phyloP scores from a whole-genome alignment of 2,329 filamentous ascomycete genomes.

The Calonectria pteridis region DNA sequence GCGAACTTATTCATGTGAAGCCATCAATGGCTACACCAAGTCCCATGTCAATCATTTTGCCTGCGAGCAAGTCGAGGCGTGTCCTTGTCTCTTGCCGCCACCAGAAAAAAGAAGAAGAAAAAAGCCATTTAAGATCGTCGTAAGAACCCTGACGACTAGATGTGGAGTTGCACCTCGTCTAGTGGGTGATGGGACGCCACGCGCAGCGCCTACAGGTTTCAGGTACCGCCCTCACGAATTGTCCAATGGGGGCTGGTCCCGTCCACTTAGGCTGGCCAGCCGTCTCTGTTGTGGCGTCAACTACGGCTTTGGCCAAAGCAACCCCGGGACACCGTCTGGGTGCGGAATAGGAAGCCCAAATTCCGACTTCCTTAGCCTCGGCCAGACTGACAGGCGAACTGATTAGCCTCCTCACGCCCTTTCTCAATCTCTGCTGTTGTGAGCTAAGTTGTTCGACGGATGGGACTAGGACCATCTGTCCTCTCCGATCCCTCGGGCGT shows the following conservation, averaged over 20 bases:
- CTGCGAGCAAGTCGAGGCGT: not conserved
- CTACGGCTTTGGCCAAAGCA: conserved; percentile 30
- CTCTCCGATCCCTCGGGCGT: conserved; percentile 23
- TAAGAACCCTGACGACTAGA: conserved; percentile 15
- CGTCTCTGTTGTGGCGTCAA: conserved; percentile 32
- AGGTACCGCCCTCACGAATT: conserved; percentile 35
- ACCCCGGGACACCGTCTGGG: conserved; percentile 17
- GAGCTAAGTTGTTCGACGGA: conserved; percentile 17
- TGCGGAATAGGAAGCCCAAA: conserved; percentile 28
- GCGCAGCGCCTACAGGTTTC: conserved; percentile 40
- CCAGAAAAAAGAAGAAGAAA: not conserved
- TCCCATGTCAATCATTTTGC: not conserved
- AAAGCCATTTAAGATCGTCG: not conserved
- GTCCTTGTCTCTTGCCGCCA: not conserved
- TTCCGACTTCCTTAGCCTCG: conserved; percentile 21
- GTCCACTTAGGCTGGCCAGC: conserved; percentile 35
- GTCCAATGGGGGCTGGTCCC: conserved; percentile 41
- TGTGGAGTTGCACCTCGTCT: conserved; percentile 4
- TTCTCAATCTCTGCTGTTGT: not conserved
- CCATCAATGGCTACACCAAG: not conserved
- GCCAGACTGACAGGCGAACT: conserved; percentile 4
- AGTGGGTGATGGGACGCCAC: conserved; percentile 29
- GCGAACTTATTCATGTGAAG: not conserved
- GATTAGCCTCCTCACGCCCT: not conserved
- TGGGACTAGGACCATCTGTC: conserved; percentile 12